Conservation (phyloP, 495 filamentous ascomycete genomes). For the Penicillium waksmanii region DNA sequence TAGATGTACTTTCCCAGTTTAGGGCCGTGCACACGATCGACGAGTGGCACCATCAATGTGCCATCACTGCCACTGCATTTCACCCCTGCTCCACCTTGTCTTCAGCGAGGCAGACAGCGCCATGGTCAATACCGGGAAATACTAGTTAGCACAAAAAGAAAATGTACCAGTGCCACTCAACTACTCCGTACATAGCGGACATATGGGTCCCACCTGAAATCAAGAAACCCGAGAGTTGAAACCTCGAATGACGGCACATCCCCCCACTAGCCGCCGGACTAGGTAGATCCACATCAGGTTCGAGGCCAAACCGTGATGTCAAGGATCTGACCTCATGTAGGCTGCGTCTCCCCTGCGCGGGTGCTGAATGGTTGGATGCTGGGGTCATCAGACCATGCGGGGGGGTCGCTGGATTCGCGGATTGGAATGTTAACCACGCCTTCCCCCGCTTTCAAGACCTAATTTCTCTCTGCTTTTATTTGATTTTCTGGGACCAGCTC, state of each 20-base stretch:
- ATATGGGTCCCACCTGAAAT: constrained; percentile 2
- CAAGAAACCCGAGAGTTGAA: neutral
- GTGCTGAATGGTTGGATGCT: neutral
- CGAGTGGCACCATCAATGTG: constrained; percentile 3
- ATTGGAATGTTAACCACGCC: constrained; percentile 1
- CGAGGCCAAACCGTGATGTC: constrained; percentile 2
- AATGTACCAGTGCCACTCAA: neutral
- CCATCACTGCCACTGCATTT: neutral
- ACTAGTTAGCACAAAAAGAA: too few species aligned
- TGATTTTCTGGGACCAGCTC: neutral
- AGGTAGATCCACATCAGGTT: neutral
- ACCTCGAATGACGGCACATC: constrained; percentile 1
- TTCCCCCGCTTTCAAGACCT: constrained; percentile 2
- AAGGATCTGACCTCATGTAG: constrained; percentile 6
- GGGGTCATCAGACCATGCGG: constrained; percentile 2
- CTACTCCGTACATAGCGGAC: neutral
- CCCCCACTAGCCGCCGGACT: neutral
- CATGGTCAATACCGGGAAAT: neutral
- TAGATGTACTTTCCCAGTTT: too few species aligned
- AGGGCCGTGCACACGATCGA: constrained; percentile 6
- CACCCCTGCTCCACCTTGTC: neutral
- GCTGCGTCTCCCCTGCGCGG: neutral
- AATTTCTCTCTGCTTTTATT: neutral
- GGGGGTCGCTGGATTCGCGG: neutral
- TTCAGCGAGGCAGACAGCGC: neutral